Conservation (phyloP, 202 grass and related monocot genomes). For the Carex arenaria region DNA sequence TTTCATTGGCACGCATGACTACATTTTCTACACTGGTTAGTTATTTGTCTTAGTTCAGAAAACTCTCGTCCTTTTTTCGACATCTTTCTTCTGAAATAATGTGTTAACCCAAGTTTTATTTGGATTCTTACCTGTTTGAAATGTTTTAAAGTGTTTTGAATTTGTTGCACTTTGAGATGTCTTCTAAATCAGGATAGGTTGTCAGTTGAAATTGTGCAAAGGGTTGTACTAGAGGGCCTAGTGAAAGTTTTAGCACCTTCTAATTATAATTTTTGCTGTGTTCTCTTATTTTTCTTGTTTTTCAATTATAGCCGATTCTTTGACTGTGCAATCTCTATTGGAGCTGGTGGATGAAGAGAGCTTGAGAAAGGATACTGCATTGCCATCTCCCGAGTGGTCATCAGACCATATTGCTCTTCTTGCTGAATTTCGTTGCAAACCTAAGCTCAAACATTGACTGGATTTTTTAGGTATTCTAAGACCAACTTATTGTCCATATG, state of each 20-base stretch:
- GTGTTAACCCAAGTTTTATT: background rate
- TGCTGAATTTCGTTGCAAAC: conserved; percentile 93
- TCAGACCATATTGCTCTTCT: conserved; percentile 97
- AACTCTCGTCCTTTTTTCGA: background rate
- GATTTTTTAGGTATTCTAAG: conserved; percentile 20
- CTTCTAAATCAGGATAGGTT: background rate
- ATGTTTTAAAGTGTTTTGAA: background rate
- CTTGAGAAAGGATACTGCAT: conserved; percentile 93
- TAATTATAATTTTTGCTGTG: background rate
- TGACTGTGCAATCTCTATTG: conserved; percentile 84
- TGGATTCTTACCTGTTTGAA: background rate
- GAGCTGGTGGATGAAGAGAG: conserved; percentile 97
- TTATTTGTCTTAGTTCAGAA: background rate
- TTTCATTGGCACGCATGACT: conserved; percentile 91
- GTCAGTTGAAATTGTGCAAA: background rate
- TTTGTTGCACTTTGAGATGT: conserved; percentile 5
- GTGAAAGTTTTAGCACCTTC: background rate
- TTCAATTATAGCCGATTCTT: conserved; percentile 78
- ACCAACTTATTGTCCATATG: background rate
- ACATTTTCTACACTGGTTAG: conserved; percentile 98
- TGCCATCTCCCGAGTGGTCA: conserved; percentile 97
- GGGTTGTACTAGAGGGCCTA: background rate
- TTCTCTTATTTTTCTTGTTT: background rate
- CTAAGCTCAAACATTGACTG: conserved; percentile 55
- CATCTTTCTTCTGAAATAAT: background rate